These are phyloP conservation scores for Euptelea pleiosperma DNA, from an alignment of 164 flowering plant genomes.

Conservation along the genomic window DNA sequence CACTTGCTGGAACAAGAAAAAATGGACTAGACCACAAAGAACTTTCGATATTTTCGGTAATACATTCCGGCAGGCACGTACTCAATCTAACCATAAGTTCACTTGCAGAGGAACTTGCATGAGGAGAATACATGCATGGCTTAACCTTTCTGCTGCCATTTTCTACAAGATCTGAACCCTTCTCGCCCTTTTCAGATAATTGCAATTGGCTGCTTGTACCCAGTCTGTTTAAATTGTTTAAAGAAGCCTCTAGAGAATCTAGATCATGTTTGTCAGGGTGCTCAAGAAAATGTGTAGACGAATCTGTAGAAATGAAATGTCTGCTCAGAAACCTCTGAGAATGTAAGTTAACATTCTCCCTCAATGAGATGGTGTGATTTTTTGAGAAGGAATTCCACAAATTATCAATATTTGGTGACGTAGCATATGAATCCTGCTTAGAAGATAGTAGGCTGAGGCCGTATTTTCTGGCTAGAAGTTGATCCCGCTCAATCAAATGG, in stretches of 20 bases:
- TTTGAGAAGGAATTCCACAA: conserved; percentile 18
- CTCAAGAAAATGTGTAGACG: conserved; percentile 11
- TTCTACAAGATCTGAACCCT: conserved; percentile 20
- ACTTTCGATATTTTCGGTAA: conserved; percentile 22
- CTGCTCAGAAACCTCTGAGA: conserved; percentile 14
- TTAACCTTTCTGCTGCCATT: conserved; percentile 37
- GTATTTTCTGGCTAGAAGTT: conserved; percentile 31
- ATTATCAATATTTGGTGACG: conserved; percentile 11
- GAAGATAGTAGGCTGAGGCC: conserved; percentile 54
- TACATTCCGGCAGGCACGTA: conserved; percentile 31
- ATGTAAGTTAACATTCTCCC: conserved; percentile 20
- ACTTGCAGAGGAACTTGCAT: conserved; percentile 37
- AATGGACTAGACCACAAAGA: conserved; percentile 73
- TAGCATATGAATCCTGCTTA: conserved; percentile 24
- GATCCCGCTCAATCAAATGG: conserved; percentile 39
- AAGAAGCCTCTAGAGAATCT: conserved; percentile 15
- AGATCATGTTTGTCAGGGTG: conserved; percentile 10
- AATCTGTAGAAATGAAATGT: conserved; percentile 24
- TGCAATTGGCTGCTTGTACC: conserved; percentile 18
- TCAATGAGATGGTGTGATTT: conserved; percentile 28
- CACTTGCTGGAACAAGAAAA: conserved; percentile 74
- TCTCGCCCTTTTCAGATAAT: conserved; percentile 10
- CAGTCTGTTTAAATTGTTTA: conserved; percentile 8
- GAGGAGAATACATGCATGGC: conserved; percentile 77
- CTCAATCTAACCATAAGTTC: conserved; percentile 64